Evolutionary conservation across 78 protist genomes (phyloP), one percentile per base, ranked within the genome.

Genomic region (Pelomyxa schiedti): DNA sequence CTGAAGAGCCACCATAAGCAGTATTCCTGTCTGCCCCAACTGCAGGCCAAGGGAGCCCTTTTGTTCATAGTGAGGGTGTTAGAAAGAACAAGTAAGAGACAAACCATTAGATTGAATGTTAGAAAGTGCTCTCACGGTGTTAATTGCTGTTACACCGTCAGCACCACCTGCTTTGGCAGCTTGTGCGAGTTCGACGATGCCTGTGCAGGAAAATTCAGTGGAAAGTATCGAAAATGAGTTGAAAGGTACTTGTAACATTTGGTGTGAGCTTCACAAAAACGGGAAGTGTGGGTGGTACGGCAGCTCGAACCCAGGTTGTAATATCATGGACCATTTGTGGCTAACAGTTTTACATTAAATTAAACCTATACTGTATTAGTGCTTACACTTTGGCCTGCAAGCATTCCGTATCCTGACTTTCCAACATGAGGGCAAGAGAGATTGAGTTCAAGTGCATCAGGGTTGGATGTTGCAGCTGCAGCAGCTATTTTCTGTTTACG

Each of bases 231-330:
- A n/a, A n/a, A n/a, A n/a, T n/a, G n/a, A n/a, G n/a, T n/a, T n/a
- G n/a, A n/a, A n/a, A n/a, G n/a, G n/a, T n/a, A n/a, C n/a, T n/a
- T 3, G 93, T 87, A 43, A 90, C 86, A 74, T 93, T 93, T 4
- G 96, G 96, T 0, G 96, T 93, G 42, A 93, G 39, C 78, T 93
- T 93, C 70, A 86, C 88, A 73, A 88, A 93, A 72, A 93, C 70
- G 30, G 96, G 96, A 6, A 88, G 26, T 28, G 1, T 39, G 38
- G 28, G 42, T 22, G 80, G 78, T 28, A 65, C 78, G 28, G 22
- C 39, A 29, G 88, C 89, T 89, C 90, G 90, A 35, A 42, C 24
- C 80, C 91, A 71, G 9, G 88, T 86, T 42, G 69, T 37, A 37
- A 63, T 53, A 16, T 90, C 94, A 35, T 83, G 35, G 39, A 83